Percentiles rank a stretch among this genome's conserved stretches.
phyloP scores from a whole-genome alignment of 352 stramenopile species.

The Peronospora destructor region DNA sequence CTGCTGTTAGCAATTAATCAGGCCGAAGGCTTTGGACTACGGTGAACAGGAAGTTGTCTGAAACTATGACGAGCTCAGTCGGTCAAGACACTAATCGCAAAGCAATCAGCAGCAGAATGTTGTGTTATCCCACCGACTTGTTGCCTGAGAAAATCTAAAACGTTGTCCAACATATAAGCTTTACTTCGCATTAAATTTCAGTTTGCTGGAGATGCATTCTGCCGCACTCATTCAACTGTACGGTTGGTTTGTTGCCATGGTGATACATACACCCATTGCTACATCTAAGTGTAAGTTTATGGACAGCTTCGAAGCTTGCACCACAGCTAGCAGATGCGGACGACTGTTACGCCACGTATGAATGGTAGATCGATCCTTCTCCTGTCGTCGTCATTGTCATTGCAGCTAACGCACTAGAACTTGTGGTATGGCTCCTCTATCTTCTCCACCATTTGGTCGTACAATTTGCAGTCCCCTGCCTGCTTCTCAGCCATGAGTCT shows the following conservation, averaged over 20 bases:
- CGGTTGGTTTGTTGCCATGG: too few relatives aligned
- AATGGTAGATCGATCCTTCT: background rate
- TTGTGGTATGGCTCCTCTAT: constrained; percentile 72
- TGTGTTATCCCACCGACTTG: background rate
- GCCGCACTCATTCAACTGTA: too few relatives aligned
- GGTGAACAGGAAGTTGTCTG: constrained; percentile 27
- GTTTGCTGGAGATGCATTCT: too few relatives aligned
- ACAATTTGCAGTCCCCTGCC: constrained; percentile 48
- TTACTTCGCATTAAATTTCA: too few relatives aligned
- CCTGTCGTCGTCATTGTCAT: constrained; percentile 2
- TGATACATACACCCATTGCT: too few relatives aligned
- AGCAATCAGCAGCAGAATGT: background rate
- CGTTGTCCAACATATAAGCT: too few relatives aligned
- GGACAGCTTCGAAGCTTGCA: background rate
- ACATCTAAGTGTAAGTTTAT: too few relatives aligned
- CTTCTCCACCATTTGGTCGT: constrained; percentile 72
- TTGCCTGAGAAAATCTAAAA: too few relatives aligned
- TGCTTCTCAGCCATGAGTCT: constrained; percentile 63
- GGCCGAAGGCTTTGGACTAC: constrained; percentile 74
- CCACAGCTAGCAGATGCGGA: background rate
- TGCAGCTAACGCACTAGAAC: constrained; percentile 7
- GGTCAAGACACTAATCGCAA: background rate
- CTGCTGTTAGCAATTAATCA: constrained; percentile 79
- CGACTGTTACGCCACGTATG: background rate
- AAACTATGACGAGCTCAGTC: background rate